A percentile compares a stretch with the other conserved stretches of the same genome.
Evolutionary conservation across 495 filamentous ascomycete species (phyloP).

Genomic region (Paragyromitra xinjiangensis): DNA sequence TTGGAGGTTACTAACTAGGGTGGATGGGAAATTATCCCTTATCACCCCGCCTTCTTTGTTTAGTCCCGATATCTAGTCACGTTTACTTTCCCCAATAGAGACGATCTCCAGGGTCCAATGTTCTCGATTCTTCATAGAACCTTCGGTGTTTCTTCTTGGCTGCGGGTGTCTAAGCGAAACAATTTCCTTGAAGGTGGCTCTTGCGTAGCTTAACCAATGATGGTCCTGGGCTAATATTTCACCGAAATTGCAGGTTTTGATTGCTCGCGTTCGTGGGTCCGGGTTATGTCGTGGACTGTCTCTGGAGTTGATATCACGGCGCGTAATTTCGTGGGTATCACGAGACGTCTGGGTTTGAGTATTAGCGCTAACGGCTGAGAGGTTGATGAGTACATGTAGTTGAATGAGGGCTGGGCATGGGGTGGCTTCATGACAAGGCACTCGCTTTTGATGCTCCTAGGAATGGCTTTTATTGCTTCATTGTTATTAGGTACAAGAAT

Average conservation of each 20-base stretch:
- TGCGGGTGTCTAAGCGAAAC: background rate
- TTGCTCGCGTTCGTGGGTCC: background rate
- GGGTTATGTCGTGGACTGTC: background rate
- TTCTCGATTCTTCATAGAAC: background rate
- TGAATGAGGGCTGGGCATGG: background rate
- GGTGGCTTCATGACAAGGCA: background rate
- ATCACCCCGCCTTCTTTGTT: conserved; percentile 4
- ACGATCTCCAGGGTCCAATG: background rate
- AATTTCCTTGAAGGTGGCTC: background rate
- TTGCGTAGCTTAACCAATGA: background rate
- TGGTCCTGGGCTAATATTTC: too few relatives aligned
- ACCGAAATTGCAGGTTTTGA: background rate
- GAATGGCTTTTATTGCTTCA: too few relatives aligned
- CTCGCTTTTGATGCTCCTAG: background rate
- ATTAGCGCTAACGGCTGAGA: background rate
- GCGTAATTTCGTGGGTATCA: background rate
- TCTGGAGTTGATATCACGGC: background rate
- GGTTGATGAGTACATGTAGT: background rate
- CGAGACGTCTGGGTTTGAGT: background rate
- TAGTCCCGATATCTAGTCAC: background rate
- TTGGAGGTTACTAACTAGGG: background rate
- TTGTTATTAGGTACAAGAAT: too few relatives aligned
- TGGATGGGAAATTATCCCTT: background rate
- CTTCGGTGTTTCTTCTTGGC: background rate
- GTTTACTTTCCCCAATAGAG: background rate